phyloP scores from a whole-genome alignment of 768 basidiomycete species.

The Glaciozyma antarctica region DNA sequence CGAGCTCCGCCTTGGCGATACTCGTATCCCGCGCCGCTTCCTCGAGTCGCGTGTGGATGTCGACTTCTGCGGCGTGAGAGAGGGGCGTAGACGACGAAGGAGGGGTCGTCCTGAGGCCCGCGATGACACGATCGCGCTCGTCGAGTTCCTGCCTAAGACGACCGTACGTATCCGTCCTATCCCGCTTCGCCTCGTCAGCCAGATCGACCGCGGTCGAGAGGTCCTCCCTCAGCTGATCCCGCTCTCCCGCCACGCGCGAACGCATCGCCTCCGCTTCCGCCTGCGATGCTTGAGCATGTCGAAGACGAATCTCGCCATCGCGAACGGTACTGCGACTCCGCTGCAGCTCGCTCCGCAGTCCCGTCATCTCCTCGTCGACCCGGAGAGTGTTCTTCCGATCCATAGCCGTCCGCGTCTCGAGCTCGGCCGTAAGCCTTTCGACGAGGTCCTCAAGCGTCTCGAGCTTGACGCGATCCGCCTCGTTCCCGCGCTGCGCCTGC shows the following conservation, averaged over 20 bases:
- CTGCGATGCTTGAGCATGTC: neutral
- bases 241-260: neutral
- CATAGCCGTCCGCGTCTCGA: constrained; percentile 18
- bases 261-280: constrained; percentile 1
- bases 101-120: neutral
- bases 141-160: constrained; percentile 4
- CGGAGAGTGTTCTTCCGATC: neutral
- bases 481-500: neutral
- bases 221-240: neutral
- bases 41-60: neutral
- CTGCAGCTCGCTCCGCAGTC: neutral
- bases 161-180: constrained; percentile 3
- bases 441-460: constrained; percentile 25
- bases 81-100: neutral
- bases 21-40: neutral
- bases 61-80: constrained; percentile 7
- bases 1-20: constrained; percentile 6
- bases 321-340: neutral
- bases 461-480: constrained; percentile 1
- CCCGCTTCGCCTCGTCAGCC: neutral
- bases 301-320: constrained; percentile 15
- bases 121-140: constrained; percentile 2
- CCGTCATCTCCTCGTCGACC: constrained; percentile 13
- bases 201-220: neutral
- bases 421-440: constrained; percentile 20